Percentiles rank a stretch among this genome's conserved stretches.
phyloP scores from a whole-genome alignment of 1,284 basidiomycete species.

The Earliella scabrosa region DNA sequence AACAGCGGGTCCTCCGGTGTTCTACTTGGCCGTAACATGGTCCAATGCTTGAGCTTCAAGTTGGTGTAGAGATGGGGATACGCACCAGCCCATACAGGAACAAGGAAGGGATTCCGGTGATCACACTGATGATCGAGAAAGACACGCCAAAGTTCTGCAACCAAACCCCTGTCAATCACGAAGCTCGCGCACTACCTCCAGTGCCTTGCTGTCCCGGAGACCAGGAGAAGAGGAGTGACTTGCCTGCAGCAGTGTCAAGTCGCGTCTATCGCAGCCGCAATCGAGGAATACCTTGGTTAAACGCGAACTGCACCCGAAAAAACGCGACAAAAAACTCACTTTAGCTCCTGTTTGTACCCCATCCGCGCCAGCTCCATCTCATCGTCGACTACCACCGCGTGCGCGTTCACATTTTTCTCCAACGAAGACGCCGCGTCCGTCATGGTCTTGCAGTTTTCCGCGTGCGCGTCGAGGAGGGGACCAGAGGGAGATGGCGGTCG shows the following conservation, averaged over 20 bases:
- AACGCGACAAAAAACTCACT: no score
- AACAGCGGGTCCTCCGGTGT: conserved; percentile 73
- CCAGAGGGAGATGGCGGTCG: background rate
- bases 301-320: no score
- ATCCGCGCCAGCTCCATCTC: conserved; percentile 71
- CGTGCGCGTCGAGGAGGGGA: background rate
- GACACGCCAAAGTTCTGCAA: conserved; percentile 74
- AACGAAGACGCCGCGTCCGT: conserved; percentile 16
- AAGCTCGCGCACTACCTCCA: background rate
- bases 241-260: conserved; percentile 64
- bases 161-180: conserved; percentile 3
- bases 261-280: conserved; percentile 42
- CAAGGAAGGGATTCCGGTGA: conserved; percentile 69
- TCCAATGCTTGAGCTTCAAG: conserved; percentile 9
- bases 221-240: conserved; percentile 22
- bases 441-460: no score
- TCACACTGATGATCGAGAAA: conserved; percentile 77
- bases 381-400: conserved; percentile 37
- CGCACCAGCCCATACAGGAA: conserved; percentile 70
- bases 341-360: conserved; percentile 78
- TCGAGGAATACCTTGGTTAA: background rate
- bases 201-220: no score
- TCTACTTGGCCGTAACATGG: conserved; percentile 39
- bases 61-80: background rate
- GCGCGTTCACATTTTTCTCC: conserved; percentile 15